These are phyloP conservation scores for Lotus japonicus DNA, from an alignment of 306 rosid species.

Conservation along the genomic window DNA sequence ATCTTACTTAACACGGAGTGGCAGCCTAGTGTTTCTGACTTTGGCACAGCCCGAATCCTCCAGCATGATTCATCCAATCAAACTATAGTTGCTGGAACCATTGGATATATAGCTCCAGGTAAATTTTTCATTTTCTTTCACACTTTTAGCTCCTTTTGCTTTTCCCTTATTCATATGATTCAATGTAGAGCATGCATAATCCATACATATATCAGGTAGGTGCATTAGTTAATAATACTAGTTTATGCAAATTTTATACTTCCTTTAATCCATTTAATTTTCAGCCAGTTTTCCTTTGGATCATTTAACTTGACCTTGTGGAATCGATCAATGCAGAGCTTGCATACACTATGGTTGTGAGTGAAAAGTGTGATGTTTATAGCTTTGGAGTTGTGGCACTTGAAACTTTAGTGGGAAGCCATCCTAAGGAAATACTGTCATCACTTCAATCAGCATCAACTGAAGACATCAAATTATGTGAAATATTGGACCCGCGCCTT, in stretches of 20 bases:
- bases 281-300: not conserved
- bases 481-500: not conserved
- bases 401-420: conserved; percentile 5
- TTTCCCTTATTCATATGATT: not conserved
- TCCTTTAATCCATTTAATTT: not conserved
- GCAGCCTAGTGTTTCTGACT: not conserved
- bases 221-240: not conserved
- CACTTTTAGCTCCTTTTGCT: not conserved
- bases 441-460: not conserved
- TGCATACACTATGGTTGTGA: conserved; percentile 1
- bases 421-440: not conserved
- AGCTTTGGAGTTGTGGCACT: conserved; percentile 12
- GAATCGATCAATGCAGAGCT: not conserved
- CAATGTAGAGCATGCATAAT: no score
- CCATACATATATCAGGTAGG: not conserved
- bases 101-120: conserved; percentile 12
- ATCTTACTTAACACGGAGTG: not conserved
- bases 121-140: not conserved
- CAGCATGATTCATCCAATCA: not conserved
- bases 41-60: not conserved
- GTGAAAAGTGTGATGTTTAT: conserved; percentile 13
- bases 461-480: not conserved
- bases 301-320: not conserved
- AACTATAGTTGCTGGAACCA: conserved; percentile 13
- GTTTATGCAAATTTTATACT: not conserved